phyloP scores from a whole-genome alignment of 139 green algal genomes.

The Pseudopediastrum boryanum region DNA sequence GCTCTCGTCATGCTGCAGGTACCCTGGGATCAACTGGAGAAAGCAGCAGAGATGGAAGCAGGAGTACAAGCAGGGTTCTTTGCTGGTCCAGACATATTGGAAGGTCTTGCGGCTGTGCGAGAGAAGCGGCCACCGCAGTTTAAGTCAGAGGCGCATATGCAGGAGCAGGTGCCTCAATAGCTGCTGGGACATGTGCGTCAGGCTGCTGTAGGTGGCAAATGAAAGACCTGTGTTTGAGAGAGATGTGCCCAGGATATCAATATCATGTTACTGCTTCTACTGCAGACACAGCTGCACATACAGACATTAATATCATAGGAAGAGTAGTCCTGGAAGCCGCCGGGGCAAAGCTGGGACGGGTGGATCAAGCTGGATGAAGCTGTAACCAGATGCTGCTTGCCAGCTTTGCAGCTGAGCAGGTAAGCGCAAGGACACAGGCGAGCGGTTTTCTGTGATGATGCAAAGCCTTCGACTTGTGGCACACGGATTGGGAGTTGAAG shows the following conservation, averaged over 20 bases:
- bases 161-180: neutral
- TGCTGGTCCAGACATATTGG: slow-evolving; percentile 14
- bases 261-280: neutral
- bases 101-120: slow-evolving; percentile 23
- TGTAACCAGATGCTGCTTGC: too few species aligned
- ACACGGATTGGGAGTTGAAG: too few species aligned
- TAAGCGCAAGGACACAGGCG: too few species aligned
- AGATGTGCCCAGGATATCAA: neutral
- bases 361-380: too few species aligned
- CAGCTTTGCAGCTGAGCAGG: too few species aligned
- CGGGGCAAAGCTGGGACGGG: neutral
- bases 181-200: neutral
- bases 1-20: too few species aligned
- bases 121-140: slow-evolving; percentile 29
- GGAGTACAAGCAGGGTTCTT: slow-evolving; percentile 24
- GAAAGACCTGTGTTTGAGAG: neutral
- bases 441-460: too few species aligned
- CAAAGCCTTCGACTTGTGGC: too few species aligned
- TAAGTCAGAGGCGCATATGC: slow-evolving; percentile 15
- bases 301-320: neutral
- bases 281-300: neutral
- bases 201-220: neutral
- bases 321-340: neutral
- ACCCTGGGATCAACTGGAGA: neutral
- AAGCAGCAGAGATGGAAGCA: slow-evolving; percentile 19